Base-by-base conservation (phyloP, 2,329 filamentous ascomycete genomes). In the Apiospora malaysiana region DNA sequence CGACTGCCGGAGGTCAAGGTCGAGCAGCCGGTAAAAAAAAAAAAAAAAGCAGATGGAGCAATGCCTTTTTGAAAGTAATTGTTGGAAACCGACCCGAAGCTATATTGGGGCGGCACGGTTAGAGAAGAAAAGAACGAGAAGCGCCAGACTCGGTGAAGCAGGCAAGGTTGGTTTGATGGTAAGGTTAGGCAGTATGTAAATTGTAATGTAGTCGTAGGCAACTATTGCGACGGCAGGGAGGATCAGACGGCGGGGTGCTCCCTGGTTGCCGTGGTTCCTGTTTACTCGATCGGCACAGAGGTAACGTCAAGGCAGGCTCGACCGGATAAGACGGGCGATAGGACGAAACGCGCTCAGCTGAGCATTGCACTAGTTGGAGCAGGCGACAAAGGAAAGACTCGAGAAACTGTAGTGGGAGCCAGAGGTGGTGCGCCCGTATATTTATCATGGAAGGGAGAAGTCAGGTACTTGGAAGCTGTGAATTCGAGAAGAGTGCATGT, bases 241-340 rank as follows among this genome's bases (percentile, higher is more conserved):
- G 56, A 63, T 63, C 32, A 21, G 56, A 63, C 56, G 56, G 56
- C 56, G 56, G 56, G 56, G 56, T 63, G 56, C 10, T 40, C 21
- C 56, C 32, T 63, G 56, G 56, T 63, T 63, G 56, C 56, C 56
- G 56, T 63, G 56, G 56, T 63, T 63, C 56, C 56, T 63, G 56
- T 63, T 63, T 63, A 63, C 56, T 23, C n/a, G 37, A n/a, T 63
- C 32, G 18, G 56, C 18, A 47, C 27, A 63, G 32, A 63, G 56
- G 56, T 63, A 63, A 63, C 27, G 56, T 63, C 51, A 21, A 59
- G 27, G 49, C 49, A 59, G 46, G n/a, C 12, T 45, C 42, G 42
- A 18, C 12, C 4, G 14, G 12, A 18, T 45, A n/a, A n/a, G 45
- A 47, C 49, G 5, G 56, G 56, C 18, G 18, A 23, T 18, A 5